Conservation (phyloP, 345 rosid genomes). For the Dovyalis caffra region DNA sequence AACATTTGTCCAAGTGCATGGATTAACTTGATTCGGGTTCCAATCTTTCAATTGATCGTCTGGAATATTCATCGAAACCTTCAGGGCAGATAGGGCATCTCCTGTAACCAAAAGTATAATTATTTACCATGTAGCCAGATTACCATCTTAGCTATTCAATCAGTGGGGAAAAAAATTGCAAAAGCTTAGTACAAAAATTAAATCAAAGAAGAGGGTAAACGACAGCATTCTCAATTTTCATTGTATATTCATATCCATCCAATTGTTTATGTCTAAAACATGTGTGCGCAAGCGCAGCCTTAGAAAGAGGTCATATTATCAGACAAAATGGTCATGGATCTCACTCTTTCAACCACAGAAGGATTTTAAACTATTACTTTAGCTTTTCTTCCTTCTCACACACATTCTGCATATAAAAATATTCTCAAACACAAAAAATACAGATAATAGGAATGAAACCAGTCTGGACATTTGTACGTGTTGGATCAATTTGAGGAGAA, state of each 20-base stretch:
- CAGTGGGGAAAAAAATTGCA: constrained; percentile 1
- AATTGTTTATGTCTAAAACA: neutral
- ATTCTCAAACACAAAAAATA: neutral
- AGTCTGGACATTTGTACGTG: neutral
- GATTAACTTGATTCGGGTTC: constrained; percentile 80
- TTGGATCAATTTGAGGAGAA: neutral
- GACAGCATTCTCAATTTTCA: neutral
- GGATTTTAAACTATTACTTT: neutral
- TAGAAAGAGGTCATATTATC: neutral
- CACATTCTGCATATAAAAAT: neutral
- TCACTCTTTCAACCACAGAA: neutral
- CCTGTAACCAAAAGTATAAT: constrained; percentile 47
- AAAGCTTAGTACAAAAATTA: neutral
- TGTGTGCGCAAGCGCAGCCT: neutral
- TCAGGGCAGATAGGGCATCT: constrained; percentile 64
- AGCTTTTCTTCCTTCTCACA: neutral
- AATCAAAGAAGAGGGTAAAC: neutral
- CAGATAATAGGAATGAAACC: neutral
- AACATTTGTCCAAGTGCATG: constrained; percentile 92
- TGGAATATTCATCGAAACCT: constrained; percentile 48
- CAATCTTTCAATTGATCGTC: constrained; percentile 60
- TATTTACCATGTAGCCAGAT: constrained; percentile 23
- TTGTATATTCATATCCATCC: constrained; percentile 1
- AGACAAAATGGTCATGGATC: neutral
- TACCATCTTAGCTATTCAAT: constrained; percentile 9